These are phyloP conservation scores for Speleostelium caveatum DNA, from an alignment of 78 protist species.

Conservation along the genomic window DNA sequence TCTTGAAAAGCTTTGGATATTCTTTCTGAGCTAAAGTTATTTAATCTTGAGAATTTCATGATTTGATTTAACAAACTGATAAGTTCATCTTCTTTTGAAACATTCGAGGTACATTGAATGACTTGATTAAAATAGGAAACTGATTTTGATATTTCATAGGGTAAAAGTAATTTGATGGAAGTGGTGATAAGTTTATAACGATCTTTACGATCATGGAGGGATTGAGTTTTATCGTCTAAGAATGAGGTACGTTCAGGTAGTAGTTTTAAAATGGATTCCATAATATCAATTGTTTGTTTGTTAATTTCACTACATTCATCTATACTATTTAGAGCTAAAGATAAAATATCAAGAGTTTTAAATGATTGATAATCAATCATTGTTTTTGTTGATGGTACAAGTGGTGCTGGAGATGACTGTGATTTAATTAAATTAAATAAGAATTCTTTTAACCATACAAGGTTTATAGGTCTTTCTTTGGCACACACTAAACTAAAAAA, in stretches of 20 bases:
- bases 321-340: not conserved
- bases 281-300: not conserved
- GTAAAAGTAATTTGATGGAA: conserved; percentile 11
- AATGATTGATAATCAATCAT: too few species aligned
- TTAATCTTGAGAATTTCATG: conserved; percentile 1
- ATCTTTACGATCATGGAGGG: not conserved
- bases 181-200: not conserved
- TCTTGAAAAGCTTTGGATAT: conserved; percentile 12
- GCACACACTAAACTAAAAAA: not conserved
- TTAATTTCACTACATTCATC: not conserved
- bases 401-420: too few species aligned
- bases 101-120: not conserved
- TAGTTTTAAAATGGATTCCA: not conserved
- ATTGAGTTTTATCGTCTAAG: not conserved
- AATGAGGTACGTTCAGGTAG: conserved; percentile 1
- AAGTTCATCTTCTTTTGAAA: not conserved
- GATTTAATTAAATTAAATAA: too few species aligned
- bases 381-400: too few species aligned
- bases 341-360: not conserved
- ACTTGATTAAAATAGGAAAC: not conserved
- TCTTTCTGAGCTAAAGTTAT: not conserved
- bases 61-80: not conserved
- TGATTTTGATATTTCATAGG: conserved; percentile 8
- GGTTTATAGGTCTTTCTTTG: too few species aligned
- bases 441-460: too few species aligned